Evolutionary conservation across 306 rosid species (phyloP), one percentile per base, ranked within the genome.

Genomic region (Ochetophila trinervis): DNA sequence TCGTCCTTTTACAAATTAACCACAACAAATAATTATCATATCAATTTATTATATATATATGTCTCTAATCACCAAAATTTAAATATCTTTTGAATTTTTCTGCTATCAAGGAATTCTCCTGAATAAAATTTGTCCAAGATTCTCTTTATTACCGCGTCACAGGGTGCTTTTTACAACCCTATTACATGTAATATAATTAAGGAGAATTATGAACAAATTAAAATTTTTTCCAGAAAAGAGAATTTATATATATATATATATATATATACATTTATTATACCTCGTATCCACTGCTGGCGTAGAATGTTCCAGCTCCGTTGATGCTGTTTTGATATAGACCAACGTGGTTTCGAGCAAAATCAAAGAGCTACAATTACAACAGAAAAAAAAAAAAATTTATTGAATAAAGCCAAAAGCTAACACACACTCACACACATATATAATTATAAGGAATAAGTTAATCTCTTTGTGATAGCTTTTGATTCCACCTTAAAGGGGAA

Each of bases 251-350:
- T n/a, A n/a, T n/a, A n/a, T n/a, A n/a, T n/a, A n/a, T n/a, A n/a
- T n/a, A n/a, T n/a, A n/a, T n/a, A n/a, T n/a, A n/a, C n/a, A n/a
- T n/a, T n/a, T n/a, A 32, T 27, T 45, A 44, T 57, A 85, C 95
- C 87, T 88, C 60, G 55, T 44, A 88, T 76, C 89, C 91, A n/a
- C 86, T 79, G 6, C 89, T 88, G 59, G 80, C 5, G 44, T 85
- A 88, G 72, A 52, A 55, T 17, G 47, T 9, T 8, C 36, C 21
- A 0, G 82, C 91, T 18, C 8, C 34, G 21, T 59, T 2, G 27
- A 85, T 68, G 55, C 91, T 85, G 17, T 52, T 42, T 7, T 79
- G 77, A 71, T 88, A 85, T 48, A 63, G 0, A 3, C 85, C 85
- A 19, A 54, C 57, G 42, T 81, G 34, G 51, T 53, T 53, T 4